A percentile compares a stretch with the other conserved stretches of the same genome.
These are phyloP conservation scores for Cadophora sp. DNA, from an alignment of 2,329 filamentous ascomycete species.

Conservation along the genomic window DNA sequence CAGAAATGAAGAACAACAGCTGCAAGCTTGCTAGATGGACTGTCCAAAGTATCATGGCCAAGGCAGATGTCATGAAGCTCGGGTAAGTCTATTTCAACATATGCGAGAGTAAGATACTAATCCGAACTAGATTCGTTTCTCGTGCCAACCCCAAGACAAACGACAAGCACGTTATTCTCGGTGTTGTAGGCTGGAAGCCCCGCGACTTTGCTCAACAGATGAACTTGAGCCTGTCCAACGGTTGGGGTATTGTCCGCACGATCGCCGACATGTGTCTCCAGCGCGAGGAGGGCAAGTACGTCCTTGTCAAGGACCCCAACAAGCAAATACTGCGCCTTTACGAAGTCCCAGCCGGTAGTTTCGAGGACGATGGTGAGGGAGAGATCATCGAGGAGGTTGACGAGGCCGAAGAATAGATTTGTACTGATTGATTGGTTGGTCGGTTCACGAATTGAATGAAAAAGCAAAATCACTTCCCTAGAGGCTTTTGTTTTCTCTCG, in stretches of 20 bases:
- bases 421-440: constrained; percentile 4
- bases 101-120: constrained; percentile 3
- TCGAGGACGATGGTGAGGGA: constrained; percentile 86
- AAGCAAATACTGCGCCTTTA: constrained; percentile 94
- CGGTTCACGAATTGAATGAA: constrained; percentile 6
- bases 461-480: constrained; percentile 14
- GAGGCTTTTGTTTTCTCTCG: background rate
- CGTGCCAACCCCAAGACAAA: constrained; percentile 91
- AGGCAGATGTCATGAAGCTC: constrained; percentile 98
- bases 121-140: constrained; percentile 80
- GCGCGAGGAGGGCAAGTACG: constrained; percentile 80
- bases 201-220: constrained; percentile 97
- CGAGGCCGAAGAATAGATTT: constrained; percentile 41
- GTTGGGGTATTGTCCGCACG: constrained; percentile 98
- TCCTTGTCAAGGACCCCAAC: constrained; percentile 90
- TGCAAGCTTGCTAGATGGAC: constrained; percentile 99
- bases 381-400: constrained; percentile 43
- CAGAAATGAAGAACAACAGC: constrained; percentile 99
- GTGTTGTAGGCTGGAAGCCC: constrained; percentile 97
- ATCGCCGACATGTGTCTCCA: constrained; percentile 93
- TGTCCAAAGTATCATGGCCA: constrained; percentile 93
- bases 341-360: constrained; percentile 84
- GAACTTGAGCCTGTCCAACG: constrained; percentile 96
- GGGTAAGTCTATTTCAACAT: constrained; percentile 63
- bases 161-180: constrained; percentile 93